These are phyloP conservation scores for Fraxinus xanthoxyloides DNA, from an alignment of 305 asterid species.

Conservation along the genomic window DNA sequence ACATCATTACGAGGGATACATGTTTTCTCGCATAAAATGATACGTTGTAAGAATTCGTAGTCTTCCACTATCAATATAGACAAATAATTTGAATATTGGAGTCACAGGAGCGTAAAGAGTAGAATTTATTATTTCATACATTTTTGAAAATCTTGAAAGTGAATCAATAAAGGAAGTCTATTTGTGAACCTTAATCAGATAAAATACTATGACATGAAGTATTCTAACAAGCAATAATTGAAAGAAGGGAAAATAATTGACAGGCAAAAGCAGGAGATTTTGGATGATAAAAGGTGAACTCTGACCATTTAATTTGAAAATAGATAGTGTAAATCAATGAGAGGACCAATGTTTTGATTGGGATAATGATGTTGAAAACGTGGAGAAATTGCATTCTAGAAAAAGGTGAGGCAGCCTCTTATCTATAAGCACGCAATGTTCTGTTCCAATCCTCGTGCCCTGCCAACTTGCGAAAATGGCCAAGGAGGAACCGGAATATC, in stretches of 20 bases:
- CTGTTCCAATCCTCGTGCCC: not conserved
- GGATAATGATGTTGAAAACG: constrained; percentile 21
- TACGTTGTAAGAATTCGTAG: not conserved
- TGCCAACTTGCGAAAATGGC: not conserved
- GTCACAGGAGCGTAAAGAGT: constrained; percentile 5
- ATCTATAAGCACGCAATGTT: not conserved
- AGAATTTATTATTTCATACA: constrained; percentile 15
- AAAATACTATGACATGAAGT: not conserved
- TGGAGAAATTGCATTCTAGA: constrained; percentile 26
- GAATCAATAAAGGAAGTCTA: not conserved
- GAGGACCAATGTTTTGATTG: not conserved
- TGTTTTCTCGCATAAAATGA: not conserved
- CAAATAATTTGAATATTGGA: constrained; percentile 29
- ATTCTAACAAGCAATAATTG: constrained; percentile 27
- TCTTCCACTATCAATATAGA: not conserved
- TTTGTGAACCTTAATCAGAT: not conserved
- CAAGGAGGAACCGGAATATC: not conserved
- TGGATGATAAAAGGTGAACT: constrained; percentile 39
- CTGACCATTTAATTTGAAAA: not conserved
- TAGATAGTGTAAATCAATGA: not conserved
- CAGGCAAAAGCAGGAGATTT: constrained; percentile 14
- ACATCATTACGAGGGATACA: not conserved
- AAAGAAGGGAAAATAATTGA: constrained; percentile 5
- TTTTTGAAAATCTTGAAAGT: not conserved
- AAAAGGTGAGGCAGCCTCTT: not conserved